Evolutionary conservation across 495 filamentous ascomycete genomes (phyloP).

Genomic region (Neurospora intermedia): DNA sequence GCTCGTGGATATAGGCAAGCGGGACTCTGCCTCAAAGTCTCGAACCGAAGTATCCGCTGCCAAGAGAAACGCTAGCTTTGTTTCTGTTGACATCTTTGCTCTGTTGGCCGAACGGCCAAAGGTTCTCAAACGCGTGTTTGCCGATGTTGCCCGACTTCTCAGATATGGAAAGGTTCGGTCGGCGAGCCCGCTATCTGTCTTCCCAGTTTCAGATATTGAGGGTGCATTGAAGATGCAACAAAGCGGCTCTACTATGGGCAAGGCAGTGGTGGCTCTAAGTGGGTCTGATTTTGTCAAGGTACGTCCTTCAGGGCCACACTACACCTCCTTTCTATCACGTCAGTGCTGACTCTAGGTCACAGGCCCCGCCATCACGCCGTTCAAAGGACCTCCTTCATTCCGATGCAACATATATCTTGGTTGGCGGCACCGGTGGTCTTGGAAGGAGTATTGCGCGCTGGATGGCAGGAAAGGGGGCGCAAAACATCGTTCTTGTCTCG

Average conservation of each 20-base stretch:
- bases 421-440: slow-evolving; percentile 56
- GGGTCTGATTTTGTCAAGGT: slow-evolving; percentile 30
- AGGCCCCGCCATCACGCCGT: slow-evolving; percentile 23
- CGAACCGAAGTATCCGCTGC: slow-evolving; percentile 30
- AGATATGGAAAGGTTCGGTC: slow-evolving; percentile 29
- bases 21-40: slow-evolving; percentile 28
- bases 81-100: slow-evolving; percentile 36
- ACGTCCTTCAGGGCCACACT: slow-evolving; percentile 2
- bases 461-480: slow-evolving; percentile 50
- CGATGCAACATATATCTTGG: slow-evolving; percentile 47
- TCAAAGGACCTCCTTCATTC: slow-evolving; percentile 25
- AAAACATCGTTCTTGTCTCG: slow-evolving; percentile 47
- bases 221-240: slow-evolving; percentile 48
- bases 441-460: slow-evolving; percentile 48
- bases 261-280: slow-evolving; percentile 41
- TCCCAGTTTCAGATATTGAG: slow-evolving; percentile 42
- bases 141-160: slow-evolving; percentile 31
- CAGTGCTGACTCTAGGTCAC: not conserved
- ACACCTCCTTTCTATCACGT: not conserved
- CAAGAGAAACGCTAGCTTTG: slow-evolving; percentile 36
- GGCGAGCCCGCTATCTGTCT: slow-evolving; percentile 31
- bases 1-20: slow-evolving; percentile 35
- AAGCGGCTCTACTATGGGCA: slow-evolving; percentile 43
- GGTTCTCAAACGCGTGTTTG: slow-evolving; percentile 27
- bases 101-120: slow-evolving; percentile 30